Evolutionary conservation across 2,329 filamentous ascomycete species (phyloP), one percentile per base, ranked within the genome.

Genomic region (Talaromyces sp.): DNA sequence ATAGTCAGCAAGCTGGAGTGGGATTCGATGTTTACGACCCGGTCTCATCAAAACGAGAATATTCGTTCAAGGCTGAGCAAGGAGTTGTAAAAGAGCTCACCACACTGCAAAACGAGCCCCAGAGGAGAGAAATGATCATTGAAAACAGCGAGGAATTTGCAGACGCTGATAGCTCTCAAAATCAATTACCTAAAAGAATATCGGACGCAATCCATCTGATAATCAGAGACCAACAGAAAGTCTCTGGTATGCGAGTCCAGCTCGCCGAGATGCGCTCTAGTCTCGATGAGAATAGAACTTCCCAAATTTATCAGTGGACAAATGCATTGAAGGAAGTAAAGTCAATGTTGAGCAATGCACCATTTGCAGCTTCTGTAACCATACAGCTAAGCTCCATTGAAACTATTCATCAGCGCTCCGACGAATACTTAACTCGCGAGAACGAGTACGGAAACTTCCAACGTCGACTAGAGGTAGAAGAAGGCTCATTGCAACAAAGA

Each of bases 391-490:
- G 21, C 41, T 58, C n/a, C 61, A 67, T 11, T 63, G 66, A 54
- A 50, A 52, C 6, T 15, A 55, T 55, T 15, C 25, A 46, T 19
- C 40, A 55, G 33, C 60, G 58, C 4, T 64, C 63, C 15, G 60
- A 63, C 5, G 61, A 63, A 17, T 69, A 70, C 50, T 56, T 65
- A 51, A 58, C 56, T 5, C 57, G 67, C 37, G 69, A 71, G 56
- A 57, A 61, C 21, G 61, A 60, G 10, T 68, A 69, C 41, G 58
- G 66, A 22, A 39, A 63, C n/a, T 53, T 61, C 3, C 69, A 72
- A 54, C 64, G 67, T 19, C 59, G 63, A n/a, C 53, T 71, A 35
- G 64, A 64, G 41, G 58, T 60, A n/a, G 57, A 65, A n/a, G 68
- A 72, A 43, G 65, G 63, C 33, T 35, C 53, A 13, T 61, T 72